Evolutionary conservation across 163 green algal species (phyloP).

Genomic region (Scenedesmus sp.): DNA sequence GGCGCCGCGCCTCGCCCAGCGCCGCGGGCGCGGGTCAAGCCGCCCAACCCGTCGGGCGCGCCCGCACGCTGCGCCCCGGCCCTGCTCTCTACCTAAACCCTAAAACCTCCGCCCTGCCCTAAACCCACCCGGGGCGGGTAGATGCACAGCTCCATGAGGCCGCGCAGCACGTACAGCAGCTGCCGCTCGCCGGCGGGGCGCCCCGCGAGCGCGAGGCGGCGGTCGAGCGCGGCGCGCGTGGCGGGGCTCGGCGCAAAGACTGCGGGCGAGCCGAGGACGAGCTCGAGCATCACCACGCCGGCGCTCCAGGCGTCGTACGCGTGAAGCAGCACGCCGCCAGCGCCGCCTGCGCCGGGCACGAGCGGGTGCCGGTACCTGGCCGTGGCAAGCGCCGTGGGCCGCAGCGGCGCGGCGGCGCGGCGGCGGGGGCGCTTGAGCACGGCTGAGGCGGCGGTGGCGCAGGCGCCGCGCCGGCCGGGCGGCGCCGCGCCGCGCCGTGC

Average conservation of each 20-base stretch:
- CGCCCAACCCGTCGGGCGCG: too few relatives aligned
- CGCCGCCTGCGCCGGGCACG: conserved; percentile 7
- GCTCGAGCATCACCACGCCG: conserved; percentile 64
- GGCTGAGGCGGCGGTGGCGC: too few relatives aligned
- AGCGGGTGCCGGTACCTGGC: conserved; percentile 34
- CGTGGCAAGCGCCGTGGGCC: too few relatives aligned
- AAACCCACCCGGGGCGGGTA: conserved; percentile 49
- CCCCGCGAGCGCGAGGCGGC: conserved; percentile 32
- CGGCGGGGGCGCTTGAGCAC: too few relatives aligned
- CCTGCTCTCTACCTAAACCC: too few relatives aligned
- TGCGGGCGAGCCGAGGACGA: conserved; percentile 46
- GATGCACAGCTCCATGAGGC: conserved; percentile 62
- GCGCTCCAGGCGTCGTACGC: conserved; percentile 61
- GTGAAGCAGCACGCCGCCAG: too few relatives aligned
- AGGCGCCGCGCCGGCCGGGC: not conserved
- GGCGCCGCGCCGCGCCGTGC: too few relatives aligned
- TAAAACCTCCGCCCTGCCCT: conserved; percentile 22
- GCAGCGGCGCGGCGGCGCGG: too few relatives aligned
- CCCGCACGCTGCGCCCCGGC: too few relatives aligned
- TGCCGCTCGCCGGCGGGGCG: conserved; percentile 12
- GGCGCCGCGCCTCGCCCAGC: not conserved
- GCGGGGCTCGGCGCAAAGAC: conserved; percentile 38
- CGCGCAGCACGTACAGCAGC: conserved; percentile 48
- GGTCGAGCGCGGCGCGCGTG: conserved; percentile 39
- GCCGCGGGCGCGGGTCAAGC: conserved; percentile 1